Evolutionary conservation across 2,329 filamentous ascomycete genomes (phyloP), one percentile per base, ranked within the genome.

Genomic region (Aspergillus candidus): DNA sequence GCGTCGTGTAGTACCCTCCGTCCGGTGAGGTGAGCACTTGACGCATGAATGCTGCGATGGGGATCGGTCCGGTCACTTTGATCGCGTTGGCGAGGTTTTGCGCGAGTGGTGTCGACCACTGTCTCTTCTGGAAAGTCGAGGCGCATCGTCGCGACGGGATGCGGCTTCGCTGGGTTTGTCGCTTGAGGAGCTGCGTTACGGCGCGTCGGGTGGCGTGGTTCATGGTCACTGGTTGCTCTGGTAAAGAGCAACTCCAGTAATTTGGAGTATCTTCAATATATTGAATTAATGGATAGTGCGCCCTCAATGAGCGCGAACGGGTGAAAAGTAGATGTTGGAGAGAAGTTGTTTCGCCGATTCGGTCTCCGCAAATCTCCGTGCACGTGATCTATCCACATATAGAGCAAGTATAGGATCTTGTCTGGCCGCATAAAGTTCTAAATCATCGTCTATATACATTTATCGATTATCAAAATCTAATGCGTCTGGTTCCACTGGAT

Each of bases 31-130:
- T 98, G 51, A 98, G 79, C 65, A 91, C 96, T 83, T 97, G 94
- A 63, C 93, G 90, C 93, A 98, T 98, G 67, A 90, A 98, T 41
- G 88, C 84, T 4, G 93, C 90, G 48, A 98, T 79, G 1, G 93
- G 88, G 22, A 97, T 82, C 4, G 93, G 91, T 0, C 93, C 93
- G 10, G 93, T 97, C 33, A 94, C 90, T 53, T 83, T 84, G 52
- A 97, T 95, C 36, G 89, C 90, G 63, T 90, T 83, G 44, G 84
- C 84, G 39, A 97, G 77, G 55, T 86, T 84, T 64, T 93, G 91
- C 6, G 91, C 90, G 49, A 98, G 71, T 11, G 91, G 90, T 3
- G 91, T 98, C 2, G 90, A 94, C 89, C 90, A 96, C 72, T 86
- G 72, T 50, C 84, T 76, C 30, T 64, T 59, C 31, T 59, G 57